These are phyloP conservation scores for Wickerhamomyces canadensis DNA, from an alignment of 805 yeast genomes.

Conservation along the genomic window DNA sequence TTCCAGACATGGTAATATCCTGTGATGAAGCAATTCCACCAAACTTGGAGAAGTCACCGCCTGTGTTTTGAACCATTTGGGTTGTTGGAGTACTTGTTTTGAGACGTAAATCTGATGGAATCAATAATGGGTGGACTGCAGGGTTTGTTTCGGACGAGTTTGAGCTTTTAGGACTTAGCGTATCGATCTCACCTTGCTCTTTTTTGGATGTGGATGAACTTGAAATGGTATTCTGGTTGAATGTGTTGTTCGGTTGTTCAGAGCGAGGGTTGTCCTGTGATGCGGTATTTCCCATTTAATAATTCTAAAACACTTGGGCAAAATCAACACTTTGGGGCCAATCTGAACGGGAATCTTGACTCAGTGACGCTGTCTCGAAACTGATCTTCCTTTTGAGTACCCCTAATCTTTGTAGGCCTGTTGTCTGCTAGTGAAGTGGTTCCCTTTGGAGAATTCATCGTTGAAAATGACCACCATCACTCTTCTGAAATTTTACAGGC, in stretches of 20 bases:
- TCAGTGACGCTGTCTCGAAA: too few species aligned
- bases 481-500: too few species aligned
- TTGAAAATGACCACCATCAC: too few species aligned
- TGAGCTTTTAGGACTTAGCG: neutral
- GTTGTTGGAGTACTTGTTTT: conserved; percentile 17
- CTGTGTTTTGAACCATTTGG: conserved; percentile 16
- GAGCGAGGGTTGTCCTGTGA: conserved; percentile 12
- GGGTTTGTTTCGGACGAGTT: neutral
- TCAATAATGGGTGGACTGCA: conserved; percentile 16
- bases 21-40: conserved; percentile 13
- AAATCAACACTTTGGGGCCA: neutral
- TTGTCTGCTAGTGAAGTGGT: too few species aligned
- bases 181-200: neutral
- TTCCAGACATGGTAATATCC: conserved; percentile 24
- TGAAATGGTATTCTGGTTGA: neutral
- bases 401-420: too few species aligned
- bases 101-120: conserved; percentile 9
- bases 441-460: too few species aligned
- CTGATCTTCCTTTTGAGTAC: neutral
- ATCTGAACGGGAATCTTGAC: too few species aligned
- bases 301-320: neutral
- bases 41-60: neutral
- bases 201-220: neutral
- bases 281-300: conserved; percentile 14
- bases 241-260: neutral